A percentile compares a stretch with the other conserved stretches of the same genome.
Conservation (phyloP, 1,284 basidiomycete species). For the Pseudozyma sp. region DNA sequence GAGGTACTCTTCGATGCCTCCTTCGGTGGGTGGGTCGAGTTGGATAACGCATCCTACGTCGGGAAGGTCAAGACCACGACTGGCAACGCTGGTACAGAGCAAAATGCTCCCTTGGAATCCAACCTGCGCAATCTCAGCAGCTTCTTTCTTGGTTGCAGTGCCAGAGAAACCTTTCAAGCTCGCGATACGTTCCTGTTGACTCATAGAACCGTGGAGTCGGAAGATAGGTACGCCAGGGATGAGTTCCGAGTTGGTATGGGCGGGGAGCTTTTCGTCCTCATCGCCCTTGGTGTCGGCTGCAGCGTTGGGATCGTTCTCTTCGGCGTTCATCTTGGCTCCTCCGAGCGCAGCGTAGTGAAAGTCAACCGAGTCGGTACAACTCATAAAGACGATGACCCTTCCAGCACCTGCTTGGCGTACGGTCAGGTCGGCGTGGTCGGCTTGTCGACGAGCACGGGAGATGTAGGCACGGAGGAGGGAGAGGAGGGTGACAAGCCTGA, state of each 20-base stretch:
- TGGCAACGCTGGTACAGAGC: conserved; percentile 95
- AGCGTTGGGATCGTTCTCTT: conserved; percentile 43
- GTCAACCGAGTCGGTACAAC: conserved; percentile 96
- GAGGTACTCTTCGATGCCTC: conserved; percentile 94
- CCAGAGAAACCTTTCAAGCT: conserved; percentile 83
- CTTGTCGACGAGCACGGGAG: conserved; percentile 65
- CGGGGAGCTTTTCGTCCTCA: conserved; percentile 51
- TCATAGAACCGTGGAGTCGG: conserved; percentile 93
- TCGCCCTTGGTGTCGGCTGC: conserved; percentile 63
- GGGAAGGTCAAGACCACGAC: conserved; percentile 95
- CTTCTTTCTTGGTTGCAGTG: conserved; percentile 18
- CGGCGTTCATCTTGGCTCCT: conserved; percentile 77
- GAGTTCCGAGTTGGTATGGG: conserved; percentile 73
- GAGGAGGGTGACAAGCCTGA: conserved; percentile 89
- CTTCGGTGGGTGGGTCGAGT: conserved; percentile 96
- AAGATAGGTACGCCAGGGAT: conserved; percentile 83
- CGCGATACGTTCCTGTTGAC: conserved; percentile 82
- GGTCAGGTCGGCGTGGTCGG: conserved; percentile 31
- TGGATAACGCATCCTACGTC: conserved; percentile 94
- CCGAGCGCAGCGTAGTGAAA: conserved; percentile 94
- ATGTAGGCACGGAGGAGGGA: conserved; percentile 79
- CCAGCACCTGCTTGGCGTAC: conserved; percentile 61
- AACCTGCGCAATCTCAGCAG: not conserved
- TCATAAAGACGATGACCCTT: conserved; percentile 91
- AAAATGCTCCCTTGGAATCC: conserved; percentile 74